Percentiles rank a stretch among this genome's conserved stretches.
phyloP scores from a whole-genome alignment of 257 asterid genomes.

The Ocimum tenuiflorum region DNA sequence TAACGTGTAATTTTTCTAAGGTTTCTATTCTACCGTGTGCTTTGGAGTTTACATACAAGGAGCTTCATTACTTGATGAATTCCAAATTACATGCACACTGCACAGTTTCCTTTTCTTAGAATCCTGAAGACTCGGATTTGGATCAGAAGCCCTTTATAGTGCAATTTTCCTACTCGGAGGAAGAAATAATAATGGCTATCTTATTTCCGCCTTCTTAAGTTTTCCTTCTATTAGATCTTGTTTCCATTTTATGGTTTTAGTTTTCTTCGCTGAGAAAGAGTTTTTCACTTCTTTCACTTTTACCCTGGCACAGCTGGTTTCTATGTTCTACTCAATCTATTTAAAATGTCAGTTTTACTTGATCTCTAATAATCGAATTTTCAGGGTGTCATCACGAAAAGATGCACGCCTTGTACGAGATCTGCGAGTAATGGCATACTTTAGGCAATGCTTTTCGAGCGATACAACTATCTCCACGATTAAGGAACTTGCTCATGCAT shows the following conservation, averaged over 20 bases:
- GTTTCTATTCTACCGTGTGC: neutral
- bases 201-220: neutral
- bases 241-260: neutral
- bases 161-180: neutral
- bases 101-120: neutral
- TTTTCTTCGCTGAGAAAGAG: neutral
- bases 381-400: conserved; percentile 57
- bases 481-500: conserved; percentile 78
- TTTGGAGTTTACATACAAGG: neutral
- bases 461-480: conserved; percentile 44
- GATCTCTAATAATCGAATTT: conserved; percentile 11
- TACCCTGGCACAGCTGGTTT: neutral
- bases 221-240: neutral
- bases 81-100: neutral
- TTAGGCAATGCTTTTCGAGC: conserved; percentile 80
- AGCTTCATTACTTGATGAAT: neutral
- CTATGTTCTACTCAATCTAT: neutral
- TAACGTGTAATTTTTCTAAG: neutral
- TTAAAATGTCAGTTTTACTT: conserved; percentile 4
- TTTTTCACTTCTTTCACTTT: neutral
- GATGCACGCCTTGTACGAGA: conserved; percentile 65
- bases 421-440: conserved; percentile 73
- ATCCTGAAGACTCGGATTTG: neutral
- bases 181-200: neutral
- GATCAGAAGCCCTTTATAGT: neutral